A percentile compares a stretch with the other conserved stretches of the same genome.
Conservation (phyloP, 257 asterid species). For the Gardenia jasminoides region DNA sequence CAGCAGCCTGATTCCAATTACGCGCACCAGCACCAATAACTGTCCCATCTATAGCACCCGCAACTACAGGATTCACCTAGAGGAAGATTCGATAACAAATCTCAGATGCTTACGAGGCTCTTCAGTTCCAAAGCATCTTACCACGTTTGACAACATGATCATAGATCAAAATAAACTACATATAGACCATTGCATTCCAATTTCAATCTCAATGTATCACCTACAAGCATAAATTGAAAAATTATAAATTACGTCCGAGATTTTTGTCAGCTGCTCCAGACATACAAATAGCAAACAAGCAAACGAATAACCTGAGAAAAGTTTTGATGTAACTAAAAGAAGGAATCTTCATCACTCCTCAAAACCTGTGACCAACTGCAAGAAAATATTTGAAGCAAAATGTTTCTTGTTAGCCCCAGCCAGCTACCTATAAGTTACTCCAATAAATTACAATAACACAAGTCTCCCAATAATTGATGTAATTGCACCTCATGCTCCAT, state of each 20-base stretch:
- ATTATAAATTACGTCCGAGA: not conserved
- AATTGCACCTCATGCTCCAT: too few relatives aligned
- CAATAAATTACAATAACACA: too few relatives aligned
- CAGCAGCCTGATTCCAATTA: conserved; percentile 86
- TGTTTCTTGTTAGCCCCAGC: too few relatives aligned
- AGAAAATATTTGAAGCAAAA: too few relatives aligned
- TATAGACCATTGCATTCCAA: not conserved
- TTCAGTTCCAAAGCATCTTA: not conserved
- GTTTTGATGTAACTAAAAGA: too few relatives aligned
- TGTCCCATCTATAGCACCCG: conserved; percentile 82
- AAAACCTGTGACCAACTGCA: too few relatives aligned
- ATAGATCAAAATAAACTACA: not conserved
- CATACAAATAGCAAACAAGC: not conserved
- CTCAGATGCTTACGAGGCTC: not conserved
- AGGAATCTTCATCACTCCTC: too few relatives aligned
- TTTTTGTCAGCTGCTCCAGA: not conserved
- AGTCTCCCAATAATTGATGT: too few relatives aligned
- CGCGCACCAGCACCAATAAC: conserved; percentile 70
- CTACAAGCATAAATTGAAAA: not conserved
- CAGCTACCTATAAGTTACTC: too few relatives aligned
- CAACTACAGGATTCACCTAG: conserved; percentile 67
- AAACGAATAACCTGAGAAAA: not conserved
- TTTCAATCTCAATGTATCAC: not conserved
- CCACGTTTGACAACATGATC: not conserved
- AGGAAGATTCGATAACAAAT: not conserved